Conservation (phyloP, 2,329 filamentous ascomycete species). For the Neonectria sp. region DNA sequence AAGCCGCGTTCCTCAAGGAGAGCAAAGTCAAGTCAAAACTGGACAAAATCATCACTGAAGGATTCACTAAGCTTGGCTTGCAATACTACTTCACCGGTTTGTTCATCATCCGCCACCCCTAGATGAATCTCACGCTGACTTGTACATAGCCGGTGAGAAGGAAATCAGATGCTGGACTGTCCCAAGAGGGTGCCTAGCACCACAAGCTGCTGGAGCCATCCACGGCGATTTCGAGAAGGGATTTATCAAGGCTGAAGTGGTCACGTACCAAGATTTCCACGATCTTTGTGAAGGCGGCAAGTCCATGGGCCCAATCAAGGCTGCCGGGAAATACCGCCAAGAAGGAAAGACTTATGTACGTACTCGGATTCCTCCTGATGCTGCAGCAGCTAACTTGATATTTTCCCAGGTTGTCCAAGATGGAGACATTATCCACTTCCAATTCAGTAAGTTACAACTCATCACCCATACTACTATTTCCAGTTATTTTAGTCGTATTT, state of each 20-base stretch:
- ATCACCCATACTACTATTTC: not conserved
- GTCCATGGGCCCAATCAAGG: slow-evolving; percentile 62
- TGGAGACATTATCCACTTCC: slow-evolving; percentile 61
- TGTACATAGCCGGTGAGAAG: slow-evolving; percentile 57
- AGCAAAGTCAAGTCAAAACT: slow-evolving; percentile 59
- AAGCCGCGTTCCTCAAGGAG: slow-evolving; percentile 56
- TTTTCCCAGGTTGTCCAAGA: slow-evolving; percentile 56
- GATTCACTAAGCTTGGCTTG: slow-evolving; percentile 60
- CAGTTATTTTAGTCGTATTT: not conserved
- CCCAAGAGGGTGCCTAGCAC: slow-evolving; percentile 54
- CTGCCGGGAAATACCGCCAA: slow-evolving; percentile 61
- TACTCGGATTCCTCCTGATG: not conserved
- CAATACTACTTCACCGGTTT: slow-evolving; percentile 62
- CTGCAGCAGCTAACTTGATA: slow-evolving; percentile 37
- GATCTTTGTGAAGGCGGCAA: slow-evolving; percentile 60
- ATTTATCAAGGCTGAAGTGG: slow-evolving; percentile 63
- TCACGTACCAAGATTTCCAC: slow-evolving; percentile 61
- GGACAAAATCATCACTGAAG: slow-evolving; percentile 61
- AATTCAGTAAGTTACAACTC: slow-evolving; percentile 56
- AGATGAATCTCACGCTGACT: slow-evolving; percentile 18
- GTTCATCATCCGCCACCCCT: slow-evolving; percentile 10
- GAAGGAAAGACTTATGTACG: slow-evolving; percentile 61
- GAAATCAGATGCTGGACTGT: slow-evolving; percentile 63
- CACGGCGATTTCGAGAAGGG: slow-evolving; percentile 61
- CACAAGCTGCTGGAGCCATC: slow-evolving; percentile 59